Percentiles rank a stretch among this genome's conserved stretches.
phyloP scores from a whole-genome alignment of 345 rosid species.

The Cardamine chenopodiifolia region DNA sequence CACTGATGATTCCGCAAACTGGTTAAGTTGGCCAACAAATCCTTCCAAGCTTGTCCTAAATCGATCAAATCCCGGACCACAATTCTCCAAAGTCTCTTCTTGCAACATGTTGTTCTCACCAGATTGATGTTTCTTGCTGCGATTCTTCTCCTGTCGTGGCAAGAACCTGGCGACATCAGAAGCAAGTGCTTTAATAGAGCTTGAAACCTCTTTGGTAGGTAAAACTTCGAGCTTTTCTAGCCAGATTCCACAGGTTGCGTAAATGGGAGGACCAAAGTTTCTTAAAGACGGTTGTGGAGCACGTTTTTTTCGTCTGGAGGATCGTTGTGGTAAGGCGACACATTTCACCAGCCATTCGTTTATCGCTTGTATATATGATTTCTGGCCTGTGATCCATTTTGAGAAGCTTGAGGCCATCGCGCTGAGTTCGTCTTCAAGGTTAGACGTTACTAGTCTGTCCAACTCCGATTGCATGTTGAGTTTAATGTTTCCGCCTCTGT shows the following conservation, averaged over 20 bases:
- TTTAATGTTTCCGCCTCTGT: constrained; percentile 48
- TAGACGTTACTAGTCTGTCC: constrained; percentile 60
- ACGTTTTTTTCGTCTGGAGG: constrained; percentile 49
- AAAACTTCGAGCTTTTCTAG: constrained; percentile 55
- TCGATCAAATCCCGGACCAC: constrained; percentile 54
- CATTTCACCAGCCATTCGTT: constrained; percentile 77
- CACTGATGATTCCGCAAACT: constrained; percentile 60
- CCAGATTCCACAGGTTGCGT: constrained; percentile 75
- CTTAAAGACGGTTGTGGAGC: constrained; percentile 39
- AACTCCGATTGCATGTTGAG: constrained; percentile 64
- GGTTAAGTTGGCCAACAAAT: constrained; percentile 57
- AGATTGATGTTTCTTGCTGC: constrained; percentile 50
- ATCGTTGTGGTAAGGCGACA: constrained; percentile 41
- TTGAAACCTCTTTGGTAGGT: constrained; percentile 62
- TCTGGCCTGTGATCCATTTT: constrained; percentile 80
- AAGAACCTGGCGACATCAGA: constrained; percentile 63
- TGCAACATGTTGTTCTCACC: constrained; percentile 48
- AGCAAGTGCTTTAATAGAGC: constrained; percentile 64
- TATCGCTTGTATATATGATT: constrained; percentile 64
- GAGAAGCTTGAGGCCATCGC: constrained; percentile 64
- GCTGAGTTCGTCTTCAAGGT: constrained; percentile 69
- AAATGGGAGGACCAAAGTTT: constrained; percentile 68
- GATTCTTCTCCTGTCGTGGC: constrained; percentile 77
- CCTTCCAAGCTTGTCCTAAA: constrained; percentile 60
- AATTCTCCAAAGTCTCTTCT: constrained; percentile 63